Percentiles rank a stretch among this genome's conserved stretches.
phyloP scores from a whole-genome alignment of 352 stramenopile species.

The Globisporangium solare region DNA sequence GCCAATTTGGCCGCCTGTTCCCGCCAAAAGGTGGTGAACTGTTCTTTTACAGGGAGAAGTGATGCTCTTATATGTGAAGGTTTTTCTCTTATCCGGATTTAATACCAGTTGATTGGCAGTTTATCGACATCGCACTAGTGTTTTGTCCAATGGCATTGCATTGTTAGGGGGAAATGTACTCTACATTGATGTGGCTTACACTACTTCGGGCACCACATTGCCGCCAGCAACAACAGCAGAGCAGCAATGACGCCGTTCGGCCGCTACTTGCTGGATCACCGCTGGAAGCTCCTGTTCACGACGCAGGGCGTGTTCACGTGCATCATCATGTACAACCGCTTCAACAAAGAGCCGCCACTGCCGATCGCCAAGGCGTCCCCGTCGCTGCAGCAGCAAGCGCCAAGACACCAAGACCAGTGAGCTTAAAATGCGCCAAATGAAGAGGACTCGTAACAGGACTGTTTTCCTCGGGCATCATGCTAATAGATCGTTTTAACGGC shows the following conservation, averaged over 20 bases:
- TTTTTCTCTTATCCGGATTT: too few relatives aligned
- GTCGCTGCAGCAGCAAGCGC: constrained; percentile 2
- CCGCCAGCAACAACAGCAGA: too few relatives aligned
- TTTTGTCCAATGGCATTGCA: too few relatives aligned
- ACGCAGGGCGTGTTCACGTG: constrained; percentile 67
- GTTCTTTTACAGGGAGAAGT: constrained; percentile 2
- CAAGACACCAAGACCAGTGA: neutral
- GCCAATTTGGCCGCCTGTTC: constrained; percentile 10
- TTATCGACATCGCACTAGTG: too few relatives aligned
- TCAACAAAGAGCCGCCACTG: constrained; percentile 18
- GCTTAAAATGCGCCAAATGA: neutral
- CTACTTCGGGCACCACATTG: too few relatives aligned
- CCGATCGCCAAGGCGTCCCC: constrained; percentile 12
- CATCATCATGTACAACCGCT: constrained; percentile 58
- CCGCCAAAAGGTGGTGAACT: constrained; percentile 20
- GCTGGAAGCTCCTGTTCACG: constrained; percentile 76
- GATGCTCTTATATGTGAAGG: too few relatives aligned
- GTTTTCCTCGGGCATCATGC: neutral
- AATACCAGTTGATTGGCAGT: too few relatives aligned
- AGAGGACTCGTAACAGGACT: neutral
- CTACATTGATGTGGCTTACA: too few relatives aligned
- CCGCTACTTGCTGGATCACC: constrained; percentile 55
- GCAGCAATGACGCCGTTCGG: constrained; percentile 35
- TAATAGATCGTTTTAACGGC: neutral
- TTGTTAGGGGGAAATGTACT: too few relatives aligned